Evolutionary conservation across 208 protist genomes (phyloP), one percentile per base, ranked within the genome.

Genomic region (Crithidia fasciculata): DNA sequence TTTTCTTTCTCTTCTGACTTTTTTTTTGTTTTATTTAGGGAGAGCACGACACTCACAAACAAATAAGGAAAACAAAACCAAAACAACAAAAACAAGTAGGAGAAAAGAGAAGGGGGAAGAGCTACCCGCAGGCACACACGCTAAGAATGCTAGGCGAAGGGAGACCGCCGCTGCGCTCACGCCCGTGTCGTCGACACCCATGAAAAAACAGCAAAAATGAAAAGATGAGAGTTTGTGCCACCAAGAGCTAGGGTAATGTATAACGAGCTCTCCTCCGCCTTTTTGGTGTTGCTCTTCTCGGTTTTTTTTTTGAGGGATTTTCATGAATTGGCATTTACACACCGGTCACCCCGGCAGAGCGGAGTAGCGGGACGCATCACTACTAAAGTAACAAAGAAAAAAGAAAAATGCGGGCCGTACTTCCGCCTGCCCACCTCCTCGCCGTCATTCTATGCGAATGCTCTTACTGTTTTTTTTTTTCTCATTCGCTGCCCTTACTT

Each of bases 1-100:
- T 28, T 28, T 28, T 28, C 28, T 28, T 28, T 28, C 1, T 28
- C 28, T 28, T 28, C 28, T 28, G 28, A 1, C 28, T 28, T 28
- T 28, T 28, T 1, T 28, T 28, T 28, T n/a, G n/a, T 28, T 28
- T 28, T 28, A 28, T 28, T 28, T 15, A 28, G 49, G 44, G 15
- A 37, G n/a, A 44, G 39, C 39, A 74, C 15, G 45, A 71, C 6
- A 70, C 57, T 19, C 16, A 69, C 69, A 72, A 65, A 50, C 53
- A 76, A 70, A 69, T 28, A 28, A 28, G 28, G 28, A 28, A 28
- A 28, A 28, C 28, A 28, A 28, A 28, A 28, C 28, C 28, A 62
- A 75, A 56, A 12, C 28, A 64, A 57, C 44, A 49, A 28, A 56
- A 60, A 70, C 49, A 41, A 74, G 37, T 49, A 44, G 15, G 55